Base-by-base conservation (phyloP, 257 asterid genomes). In the Gynochthodes officinalis region DNA sequence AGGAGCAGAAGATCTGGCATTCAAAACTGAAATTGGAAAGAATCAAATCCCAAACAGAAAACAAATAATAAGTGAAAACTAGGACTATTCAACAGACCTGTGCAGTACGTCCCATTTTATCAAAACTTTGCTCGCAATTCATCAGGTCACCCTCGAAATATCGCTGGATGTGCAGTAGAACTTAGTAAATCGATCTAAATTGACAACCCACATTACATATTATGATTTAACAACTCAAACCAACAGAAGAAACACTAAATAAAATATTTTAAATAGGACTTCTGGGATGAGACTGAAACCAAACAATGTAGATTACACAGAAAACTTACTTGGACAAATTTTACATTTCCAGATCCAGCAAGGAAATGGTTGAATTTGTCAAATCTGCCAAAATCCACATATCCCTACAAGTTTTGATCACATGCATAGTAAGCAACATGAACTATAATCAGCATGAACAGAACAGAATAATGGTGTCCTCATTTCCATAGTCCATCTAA, bases 71-170 rank as follows among this genome's bases (percentile, higher is more conserved):
- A 69, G 60, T 15, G 15, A 40, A 32, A 43, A 37, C 59, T 23
- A 54, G 1, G 37, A 52, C 16, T 35, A 21, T 75, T 21, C 15
- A 42, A 61, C 82, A 55, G 64, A 93, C 98, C 96, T 91, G 85
- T 78, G 97, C 90, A n/a, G 98, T 89, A 54, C 98, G 98, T 61
- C 98, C 98, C 89, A 93, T 69, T 86, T 94, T 91, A 78, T 94
- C 98, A 63, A 65, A 89, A 79, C 87, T 89, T 64, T 57, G 81
- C 86, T 94, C 98, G 59, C 98, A 93, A 61, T 85, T 81, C 80
- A 62, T 64, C 74, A 93, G 77, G 81, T 93, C 98, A 64, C 96
- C 98, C 73, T 79, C 74, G 77, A 84, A 93, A 85, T 85, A 93
- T 75, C 84, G 91, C 98, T 93, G 82, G 67, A 78, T 23, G 70